Conservation (phyloP, 768 basidiomycete genomes). For the Russula olivacea region DNA sequence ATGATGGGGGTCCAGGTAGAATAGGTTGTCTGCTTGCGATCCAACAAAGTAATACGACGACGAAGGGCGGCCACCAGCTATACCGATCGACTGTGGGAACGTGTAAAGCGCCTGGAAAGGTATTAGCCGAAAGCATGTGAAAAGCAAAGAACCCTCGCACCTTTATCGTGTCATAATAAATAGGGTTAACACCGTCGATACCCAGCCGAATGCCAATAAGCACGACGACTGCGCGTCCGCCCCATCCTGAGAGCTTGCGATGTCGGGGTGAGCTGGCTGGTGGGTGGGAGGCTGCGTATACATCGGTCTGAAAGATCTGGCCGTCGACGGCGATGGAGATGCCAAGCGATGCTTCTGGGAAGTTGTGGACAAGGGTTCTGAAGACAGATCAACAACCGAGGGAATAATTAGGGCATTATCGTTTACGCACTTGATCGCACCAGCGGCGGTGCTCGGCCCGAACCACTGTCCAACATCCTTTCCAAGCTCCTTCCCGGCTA, state of each 20-base stretch:
- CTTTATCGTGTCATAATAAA: constrained; percentile 86
- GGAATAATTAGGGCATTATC: neutral
- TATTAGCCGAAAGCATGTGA: constrained; percentile 1
- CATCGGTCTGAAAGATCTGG: constrained; percentile 78
- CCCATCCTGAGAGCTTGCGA: constrained; percentile 48
- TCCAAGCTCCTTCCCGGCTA: constrained; percentile 90
- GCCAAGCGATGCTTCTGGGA: constrained; percentile 73
- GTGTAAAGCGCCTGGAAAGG: constrained; percentile 69
- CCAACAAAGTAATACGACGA: constrained; percentile 98
- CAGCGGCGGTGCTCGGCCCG: constrained; percentile 95
- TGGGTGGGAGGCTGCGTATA: constrained; percentile 64
- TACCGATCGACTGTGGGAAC: constrained; percentile 93
- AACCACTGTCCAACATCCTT: constrained; percentile 98
- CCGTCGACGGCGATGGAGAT: constrained; percentile 81
- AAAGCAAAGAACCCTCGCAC: constrained; percentile 33
- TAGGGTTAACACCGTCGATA: constrained; percentile 88
- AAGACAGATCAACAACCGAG: neutral
- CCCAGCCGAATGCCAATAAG: constrained; percentile 84
- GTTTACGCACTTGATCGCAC: constrained; percentile 71
- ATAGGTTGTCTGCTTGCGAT: constrained; percentile 79
- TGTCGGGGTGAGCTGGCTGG: constrained; percentile 30
- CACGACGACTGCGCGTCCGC: constrained; percentile 76
- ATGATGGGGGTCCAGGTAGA: constrained; percentile 79
- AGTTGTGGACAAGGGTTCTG: constrained; percentile 72
- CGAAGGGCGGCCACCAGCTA: constrained; percentile 94